Evolutionary conservation across 73 alveolate genomes (phyloP).

Genomic region (Tetrahymena elliotti): DNA sequence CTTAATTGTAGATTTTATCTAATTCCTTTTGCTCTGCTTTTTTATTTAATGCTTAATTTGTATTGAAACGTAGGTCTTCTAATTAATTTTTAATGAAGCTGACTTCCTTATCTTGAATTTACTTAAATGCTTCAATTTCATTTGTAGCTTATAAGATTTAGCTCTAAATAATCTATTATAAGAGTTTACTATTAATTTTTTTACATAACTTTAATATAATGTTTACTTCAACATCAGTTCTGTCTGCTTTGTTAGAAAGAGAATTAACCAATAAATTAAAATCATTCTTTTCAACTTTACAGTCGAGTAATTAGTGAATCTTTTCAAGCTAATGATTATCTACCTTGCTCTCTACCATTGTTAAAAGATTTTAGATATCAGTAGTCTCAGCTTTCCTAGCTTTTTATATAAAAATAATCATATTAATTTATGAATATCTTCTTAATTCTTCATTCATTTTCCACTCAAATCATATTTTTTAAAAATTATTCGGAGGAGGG

Average conservation of each 20-base stretch:
- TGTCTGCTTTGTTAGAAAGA: conserved; percentile 2
- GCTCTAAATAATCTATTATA: conserved; percentile 13
- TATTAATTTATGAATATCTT: too few species aligned
- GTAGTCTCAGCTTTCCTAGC: conserved; percentile 54
- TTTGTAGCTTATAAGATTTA: not conserved
- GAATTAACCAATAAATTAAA: not conserved
- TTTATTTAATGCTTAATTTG: not conserved
- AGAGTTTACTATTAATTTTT: not conserved
- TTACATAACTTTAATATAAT: not conserved
- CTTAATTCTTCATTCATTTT: too few species aligned
- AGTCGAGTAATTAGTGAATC: conserved; percentile 20
- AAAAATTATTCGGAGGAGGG: too few species aligned
- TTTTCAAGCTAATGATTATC: conserved; percentile 8
- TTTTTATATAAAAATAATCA: too few species aligned
- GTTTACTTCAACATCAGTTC: not conserved
- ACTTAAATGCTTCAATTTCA: not conserved
- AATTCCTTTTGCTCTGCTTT: not conserved
- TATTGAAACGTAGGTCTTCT: not conserved
- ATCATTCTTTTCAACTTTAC: conserved; percentile 50
- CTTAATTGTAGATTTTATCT: not conserved
- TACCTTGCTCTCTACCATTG: conserved; percentile 32
- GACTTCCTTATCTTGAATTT: not conserved
- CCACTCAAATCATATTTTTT: too few species aligned
- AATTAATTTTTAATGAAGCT: not conserved
- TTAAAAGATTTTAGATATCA: conserved; percentile 31